Conservation (phyloP, 2,329 filamentous ascomycete species). For the Colletotrichum orchidophilum region DNA sequence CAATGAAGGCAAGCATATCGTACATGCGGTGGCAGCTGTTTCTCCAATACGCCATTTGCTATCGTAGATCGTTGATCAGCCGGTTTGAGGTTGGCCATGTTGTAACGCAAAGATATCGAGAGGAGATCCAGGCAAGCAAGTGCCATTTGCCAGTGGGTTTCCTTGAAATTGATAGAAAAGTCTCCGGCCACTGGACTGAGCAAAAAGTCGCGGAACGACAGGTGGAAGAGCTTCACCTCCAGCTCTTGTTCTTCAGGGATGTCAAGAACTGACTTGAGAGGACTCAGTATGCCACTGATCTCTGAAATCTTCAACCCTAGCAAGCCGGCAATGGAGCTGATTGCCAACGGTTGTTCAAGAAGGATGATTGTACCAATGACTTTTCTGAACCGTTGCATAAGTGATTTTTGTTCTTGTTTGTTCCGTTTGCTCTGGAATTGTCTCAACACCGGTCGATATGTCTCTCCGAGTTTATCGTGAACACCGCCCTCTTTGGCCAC, state of each 20-base stretch:
- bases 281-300: not conserved
- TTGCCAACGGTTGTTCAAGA: not conserved
- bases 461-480: not conserved
- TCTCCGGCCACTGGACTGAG: not conserved
- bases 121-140: not conserved
- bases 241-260: not conserved
- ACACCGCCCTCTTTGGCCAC: not conserved
- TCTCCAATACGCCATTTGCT: not conserved
- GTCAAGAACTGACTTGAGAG: not conserved
- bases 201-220: conserved; percentile 12
- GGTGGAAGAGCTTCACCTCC: not conserved
- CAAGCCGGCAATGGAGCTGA: not conserved
- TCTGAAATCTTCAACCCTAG: not conserved
- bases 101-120: too few relatives aligned
- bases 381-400: not conserved
- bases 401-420: not conserved
- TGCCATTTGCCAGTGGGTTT: not conserved
- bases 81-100: too few relatives aligned
- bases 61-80: too few relatives aligned
- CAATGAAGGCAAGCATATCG: not conserved
- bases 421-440: not conserved
- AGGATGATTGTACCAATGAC: not conserved
- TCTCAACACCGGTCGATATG: not conserved
- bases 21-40: not conserved
- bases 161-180: not conserved